Percentiles rank a stretch among this genome's conserved stretches.
These are phyloP conservation scores for Xylaria castorea DNA, from an alignment of 495 filamentous ascomycete genomes.

Conservation along the genomic window DNA sequence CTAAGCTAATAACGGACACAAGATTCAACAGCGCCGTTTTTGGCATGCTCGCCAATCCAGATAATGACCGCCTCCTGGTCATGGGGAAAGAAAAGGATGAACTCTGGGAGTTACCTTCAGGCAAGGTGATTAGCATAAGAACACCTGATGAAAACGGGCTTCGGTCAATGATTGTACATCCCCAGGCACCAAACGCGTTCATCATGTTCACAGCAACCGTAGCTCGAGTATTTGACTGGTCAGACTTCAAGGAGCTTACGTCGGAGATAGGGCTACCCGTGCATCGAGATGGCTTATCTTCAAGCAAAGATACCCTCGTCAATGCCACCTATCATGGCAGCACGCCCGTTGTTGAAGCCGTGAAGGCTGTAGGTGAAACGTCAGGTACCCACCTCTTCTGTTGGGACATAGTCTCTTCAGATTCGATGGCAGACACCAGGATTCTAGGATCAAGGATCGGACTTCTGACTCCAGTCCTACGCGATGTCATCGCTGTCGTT, in stretches of 20 bases:
- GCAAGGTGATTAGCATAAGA: constrained; percentile 15
- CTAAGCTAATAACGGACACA: constrained; percentile 24
- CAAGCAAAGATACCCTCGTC: constrained; percentile 14
- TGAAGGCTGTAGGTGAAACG: constrained; percentile 12
- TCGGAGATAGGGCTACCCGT: constrained; percentile 8
- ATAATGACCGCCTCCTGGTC: constrained; percentile 33
- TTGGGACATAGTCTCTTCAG: constrained; percentile 16
- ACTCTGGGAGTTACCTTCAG: constrained; percentile 34
- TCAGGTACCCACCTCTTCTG: constrained; percentile 6
- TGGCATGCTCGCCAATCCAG: constrained; percentile 27
- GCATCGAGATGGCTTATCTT: constrained; percentile 18
- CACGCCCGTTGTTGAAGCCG: constrained; percentile 17
- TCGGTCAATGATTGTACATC: constrained; percentile 15
- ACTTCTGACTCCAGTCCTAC: neutral
- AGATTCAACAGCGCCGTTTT: constrained; percentile 24
- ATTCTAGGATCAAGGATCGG: constrained; percentile 20
- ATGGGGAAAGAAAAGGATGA: constrained; percentile 26
- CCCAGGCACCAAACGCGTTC: constrained; percentile 27
- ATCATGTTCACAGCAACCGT: constrained; percentile 18
- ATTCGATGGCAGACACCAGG: constrained; percentile 26
- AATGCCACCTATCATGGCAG: constrained; percentile 28
- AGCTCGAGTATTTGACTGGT: constrained; percentile 36
- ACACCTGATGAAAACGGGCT: constrained; percentile 22
- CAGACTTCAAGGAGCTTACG: constrained; percentile 31
- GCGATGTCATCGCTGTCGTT: constrained; percentile 22